Evolutionary conservation across 2,329 filamentous ascomycete genomes (phyloP).

Genomic region (Sporothrix pseudoabietina): DNA sequence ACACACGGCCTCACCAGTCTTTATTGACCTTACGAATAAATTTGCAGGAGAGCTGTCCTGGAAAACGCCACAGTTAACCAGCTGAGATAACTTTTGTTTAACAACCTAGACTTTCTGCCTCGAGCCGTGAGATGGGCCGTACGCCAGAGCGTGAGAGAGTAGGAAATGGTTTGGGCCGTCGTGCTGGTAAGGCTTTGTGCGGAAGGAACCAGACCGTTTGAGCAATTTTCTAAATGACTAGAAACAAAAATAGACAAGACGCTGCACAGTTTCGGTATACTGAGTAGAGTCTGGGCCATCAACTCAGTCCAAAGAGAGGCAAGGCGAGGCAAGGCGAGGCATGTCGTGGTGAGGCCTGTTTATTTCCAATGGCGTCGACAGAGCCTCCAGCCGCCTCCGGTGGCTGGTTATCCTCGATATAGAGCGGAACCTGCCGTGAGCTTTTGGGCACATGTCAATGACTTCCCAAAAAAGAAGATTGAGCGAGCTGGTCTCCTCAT

Average conservation of each 20-base stretch:
- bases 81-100: background rate
- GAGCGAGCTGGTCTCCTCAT: background rate
- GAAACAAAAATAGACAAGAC: background rate
- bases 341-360: background rate
- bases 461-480: background rate
- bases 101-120: background rate
- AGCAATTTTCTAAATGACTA: background rate
- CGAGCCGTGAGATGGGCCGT: background rate
- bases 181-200: background rate
- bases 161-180: background rate
- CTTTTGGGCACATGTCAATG: background rate
- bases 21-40: too few species aligned
- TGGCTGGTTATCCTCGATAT: background rate
- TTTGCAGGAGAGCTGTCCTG: background rate
- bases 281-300: too few species aligned
- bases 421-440: background rate
- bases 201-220: background rate
- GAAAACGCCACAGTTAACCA: background rate
- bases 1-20: background rate
- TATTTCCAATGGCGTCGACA: background rate
- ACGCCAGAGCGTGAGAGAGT: background rate
- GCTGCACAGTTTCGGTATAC: background rate
- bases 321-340: background rate
- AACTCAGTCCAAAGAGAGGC: background rate
- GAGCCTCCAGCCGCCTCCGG: background rate